These are phyloP conservation scores for Ascomycota sp. DNA, from an alignment of 2,329 filamentous ascomycete species.

Conservation along the genomic window DNA sequence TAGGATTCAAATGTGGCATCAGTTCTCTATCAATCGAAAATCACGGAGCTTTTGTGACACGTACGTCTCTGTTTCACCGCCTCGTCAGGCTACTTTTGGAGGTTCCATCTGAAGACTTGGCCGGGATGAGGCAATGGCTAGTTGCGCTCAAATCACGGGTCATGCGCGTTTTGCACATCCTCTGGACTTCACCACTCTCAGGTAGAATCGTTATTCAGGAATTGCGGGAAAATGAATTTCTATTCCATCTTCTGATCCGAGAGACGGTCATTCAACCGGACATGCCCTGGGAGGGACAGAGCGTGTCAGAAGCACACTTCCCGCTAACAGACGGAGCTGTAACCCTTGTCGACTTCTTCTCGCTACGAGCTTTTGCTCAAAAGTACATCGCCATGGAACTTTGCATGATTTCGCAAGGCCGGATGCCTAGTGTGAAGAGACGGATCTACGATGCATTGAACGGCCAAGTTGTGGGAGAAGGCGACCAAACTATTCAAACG, in stretches of 20 bases:
- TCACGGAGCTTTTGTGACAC: constrained; percentile 46
- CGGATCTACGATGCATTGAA: constrained; percentile 52
- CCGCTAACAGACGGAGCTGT: constrained; percentile 43
- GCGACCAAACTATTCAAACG: constrained; percentile 42
- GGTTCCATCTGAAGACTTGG: constrained; percentile 40
- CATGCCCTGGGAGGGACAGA: constrained; percentile 50
- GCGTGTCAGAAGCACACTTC: constrained; percentile 39
- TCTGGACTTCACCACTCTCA: constrained; percentile 71
- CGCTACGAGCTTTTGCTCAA: constrained; percentile 51
- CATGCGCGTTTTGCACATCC: constrained; percentile 50
- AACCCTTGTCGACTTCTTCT: constrained; percentile 56
- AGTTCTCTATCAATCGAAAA: constrained; percentile 45
- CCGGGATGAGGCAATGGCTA: constrained; percentile 43
- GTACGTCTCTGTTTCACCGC: constrained; percentile 62
- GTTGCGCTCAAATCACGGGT: constrained; percentile 44
- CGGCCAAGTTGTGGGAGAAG: constrained; percentile 46
- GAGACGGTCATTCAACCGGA: constrained; percentile 48
- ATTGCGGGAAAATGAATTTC: constrained; percentile 54
- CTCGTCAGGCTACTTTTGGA: constrained; percentile 50
- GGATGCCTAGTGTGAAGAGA: constrained; percentile 46
- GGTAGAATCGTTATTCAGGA: constrained; percentile 53
- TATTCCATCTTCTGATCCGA: constrained; percentile 53
- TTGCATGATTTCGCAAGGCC: constrained; percentile 48
- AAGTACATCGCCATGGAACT: constrained; percentile 76
- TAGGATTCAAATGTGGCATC: constrained; percentile 64